Base-by-base conservation (phyloP, 148 eudicot genomes). In the Vaccinium myrtillus region DNA sequence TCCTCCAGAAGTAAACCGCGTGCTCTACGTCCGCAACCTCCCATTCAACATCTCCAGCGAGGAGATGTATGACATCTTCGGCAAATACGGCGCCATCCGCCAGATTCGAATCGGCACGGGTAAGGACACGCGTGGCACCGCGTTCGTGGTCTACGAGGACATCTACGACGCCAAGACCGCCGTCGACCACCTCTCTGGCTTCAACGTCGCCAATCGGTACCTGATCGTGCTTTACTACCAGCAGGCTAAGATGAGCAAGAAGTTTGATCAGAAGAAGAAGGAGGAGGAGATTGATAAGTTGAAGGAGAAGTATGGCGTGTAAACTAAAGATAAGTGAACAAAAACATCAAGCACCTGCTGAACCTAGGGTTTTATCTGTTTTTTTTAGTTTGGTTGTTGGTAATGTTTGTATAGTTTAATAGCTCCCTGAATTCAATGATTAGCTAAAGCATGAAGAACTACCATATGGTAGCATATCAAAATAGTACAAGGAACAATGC, bases 41-140 rank as follows among this genome's bases (percentile, higher is more conserved):
- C 98, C 94, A 0, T 94, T 94, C 90, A 93, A 91, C 92, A 94
- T 94, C 67, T 91, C 98, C 0, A 92, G 93, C 91, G 96, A 93
- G 75, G 98, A 95, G 84, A 93, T 94, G 98, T 93, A 94, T 91
- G 95, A 94, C 36, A 93, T 94, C 10, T 94, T 94, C 89, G 98
- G 95, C 39, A 94, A 93, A 81, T 94, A 94, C 89, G 94, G 98
- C 2, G 95, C 95, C 16, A 93, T 94, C 21, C 91, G 95, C 8
- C 95, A 93, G 83, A 93, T 94, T 9, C 88, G 98, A 0, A 89
- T 94, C 49, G 98, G 94, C 48, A 91, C 91, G 2, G 90, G 86
- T 78, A 94, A 93, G 92, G 98, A 94, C 81, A 94, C 98, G 0
- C 87, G 94, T 0, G 98, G 95, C 30, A 93, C 98, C 0, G 93